Evolutionary conservation across 768 basidiomycete species (phyloP).

Genomic region (Tulasnella sp.): DNA sequence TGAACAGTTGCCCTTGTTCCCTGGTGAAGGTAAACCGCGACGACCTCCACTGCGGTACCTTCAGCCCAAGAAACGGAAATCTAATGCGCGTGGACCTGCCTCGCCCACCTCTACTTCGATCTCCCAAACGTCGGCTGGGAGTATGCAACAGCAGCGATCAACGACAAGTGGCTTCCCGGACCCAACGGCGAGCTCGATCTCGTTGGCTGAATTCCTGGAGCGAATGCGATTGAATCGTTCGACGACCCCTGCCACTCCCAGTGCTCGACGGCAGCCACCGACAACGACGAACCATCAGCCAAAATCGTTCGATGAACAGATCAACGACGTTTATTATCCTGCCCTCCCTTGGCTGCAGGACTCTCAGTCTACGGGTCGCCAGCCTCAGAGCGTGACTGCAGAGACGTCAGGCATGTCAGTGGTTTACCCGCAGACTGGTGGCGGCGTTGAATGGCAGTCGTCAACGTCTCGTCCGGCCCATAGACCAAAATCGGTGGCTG

Average conservation of each 20-base stretch:
- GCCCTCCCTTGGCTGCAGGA: too few relatives aligned
- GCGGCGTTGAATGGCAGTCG: too few relatives aligned
- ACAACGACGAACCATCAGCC: too few relatives aligned
- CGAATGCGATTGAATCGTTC: background rate
- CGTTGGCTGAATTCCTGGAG: background rate
- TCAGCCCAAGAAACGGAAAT: background rate
- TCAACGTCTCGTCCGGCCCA: too few relatives aligned
- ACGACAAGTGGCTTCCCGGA: background rate
- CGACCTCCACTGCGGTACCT: background rate
- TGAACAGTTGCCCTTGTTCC: background rate
- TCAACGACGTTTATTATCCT: too few relatives aligned
- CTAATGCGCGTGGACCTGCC: background rate
- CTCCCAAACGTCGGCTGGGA: background rate
- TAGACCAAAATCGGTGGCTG: too few relatives aligned
- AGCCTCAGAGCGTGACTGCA: too few relatives aligned
- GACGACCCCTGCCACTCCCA: background rate
- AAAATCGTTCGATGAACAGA: too few relatives aligned
- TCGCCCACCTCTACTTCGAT: background rate
- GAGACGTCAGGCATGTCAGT: too few relatives aligned
- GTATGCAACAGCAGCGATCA: background rate
- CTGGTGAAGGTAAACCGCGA: conserved; percentile 1
- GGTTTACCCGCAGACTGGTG: too few relatives aligned
- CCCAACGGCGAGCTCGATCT: background rate
- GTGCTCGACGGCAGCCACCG: too few relatives aligned
- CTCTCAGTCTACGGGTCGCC: too few relatives aligned